Evolutionary conservation across 352 stramenopile genomes (phyloP), one percentile per base, ranked within the genome.

Genomic region (Pythium insidiosum): DNA sequence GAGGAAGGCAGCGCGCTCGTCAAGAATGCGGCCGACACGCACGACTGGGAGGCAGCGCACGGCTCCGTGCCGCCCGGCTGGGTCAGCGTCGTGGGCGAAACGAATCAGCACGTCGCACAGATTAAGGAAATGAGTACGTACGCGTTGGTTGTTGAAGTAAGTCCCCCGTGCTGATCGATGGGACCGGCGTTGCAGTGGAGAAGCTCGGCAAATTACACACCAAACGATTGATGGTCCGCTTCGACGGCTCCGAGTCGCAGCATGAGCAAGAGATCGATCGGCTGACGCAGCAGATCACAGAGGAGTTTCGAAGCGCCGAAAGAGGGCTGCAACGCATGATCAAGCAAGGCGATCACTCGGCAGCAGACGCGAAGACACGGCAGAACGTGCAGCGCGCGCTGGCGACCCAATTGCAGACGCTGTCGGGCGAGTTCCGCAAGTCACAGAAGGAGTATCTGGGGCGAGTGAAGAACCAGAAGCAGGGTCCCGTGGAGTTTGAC

Each of bases 361-460:
- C 77, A 18, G 75, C 80, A 4, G 77, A 93, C 45, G 74, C 77
- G 29, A 93, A 93, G 62, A 85, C 80, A 29, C 66, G 77, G 21
- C 80, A 93, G 48, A 93, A 93, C 52, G 80, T 93, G 16, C 76
- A 90, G 53, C 64, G 77, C 47, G 83, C 79, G 22, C 64, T 99
- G 18, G 97, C 97, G 9, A 98, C 95, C 43, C 91, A 98, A 57
- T 75, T 99, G 5, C 97, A 99, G 74, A 84, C 90, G 37, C 72
- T 99, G 15, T 98, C 88, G 21, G 84, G 93, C 5, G 78, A 93
- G 19, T 99, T 99, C 65, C 82, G 97, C 41, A 95, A 96, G 63
- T 95, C 86, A 24, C 97, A 99, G 60, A 98, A 98, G 40, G 97
- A 98, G 49, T 99, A 99, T 55, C 64, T 99, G 18, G 71, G 68